Conservation (phyloP, 208 protist genomes). For the Porcisia deanei region DNA sequence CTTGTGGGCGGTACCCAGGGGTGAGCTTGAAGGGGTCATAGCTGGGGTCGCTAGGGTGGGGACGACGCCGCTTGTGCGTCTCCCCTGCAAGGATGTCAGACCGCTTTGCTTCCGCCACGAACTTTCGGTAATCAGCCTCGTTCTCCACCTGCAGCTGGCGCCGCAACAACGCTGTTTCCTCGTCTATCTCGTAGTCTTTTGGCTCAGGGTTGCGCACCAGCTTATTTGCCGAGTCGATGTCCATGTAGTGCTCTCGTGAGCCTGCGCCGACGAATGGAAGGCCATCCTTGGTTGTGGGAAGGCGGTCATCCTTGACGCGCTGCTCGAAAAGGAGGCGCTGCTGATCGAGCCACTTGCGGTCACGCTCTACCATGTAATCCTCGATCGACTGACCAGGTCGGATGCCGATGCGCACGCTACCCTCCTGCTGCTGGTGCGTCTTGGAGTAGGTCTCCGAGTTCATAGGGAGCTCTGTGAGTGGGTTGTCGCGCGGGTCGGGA, state of each 20-base stretch:
- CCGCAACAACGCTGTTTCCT: constrained; percentile 76
- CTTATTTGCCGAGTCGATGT: constrained; percentile 65
- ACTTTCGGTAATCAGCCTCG: constrained; percentile 87
- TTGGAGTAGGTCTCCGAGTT: constrained; percentile 61
- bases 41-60: constrained; percentile 85
- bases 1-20: constrained; percentile 84
- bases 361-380: constrained; percentile 87
- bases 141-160: constrained; percentile 89
- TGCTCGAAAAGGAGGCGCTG: constrained; percentile 40
- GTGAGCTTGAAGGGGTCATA: constrained; percentile 90
- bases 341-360: constrained; percentile 68
- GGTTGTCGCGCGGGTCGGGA: constrained; percentile 80
- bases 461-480: constrained; percentile 79
- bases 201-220: constrained; percentile 53
- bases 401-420: constrained; percentile 77
- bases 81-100: constrained; percentile 58
- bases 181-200: constrained; percentile 82
- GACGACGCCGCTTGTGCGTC: constrained; percentile 66
- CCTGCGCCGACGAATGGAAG: constrained; percentile 63
- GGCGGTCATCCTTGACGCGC: constrained; percentile 40
- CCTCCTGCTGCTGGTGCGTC: constrained; percentile 73
- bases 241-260: constrained; percentile 65
- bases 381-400: constrained; percentile 83
- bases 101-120: constrained; percentile 81
- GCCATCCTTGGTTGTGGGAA: constrained; percentile 73